phyloP scores from a whole-genome alignment of 1,284 basidiomycete genomes.

The Pseudozyma tsukubaensis region DNA sequence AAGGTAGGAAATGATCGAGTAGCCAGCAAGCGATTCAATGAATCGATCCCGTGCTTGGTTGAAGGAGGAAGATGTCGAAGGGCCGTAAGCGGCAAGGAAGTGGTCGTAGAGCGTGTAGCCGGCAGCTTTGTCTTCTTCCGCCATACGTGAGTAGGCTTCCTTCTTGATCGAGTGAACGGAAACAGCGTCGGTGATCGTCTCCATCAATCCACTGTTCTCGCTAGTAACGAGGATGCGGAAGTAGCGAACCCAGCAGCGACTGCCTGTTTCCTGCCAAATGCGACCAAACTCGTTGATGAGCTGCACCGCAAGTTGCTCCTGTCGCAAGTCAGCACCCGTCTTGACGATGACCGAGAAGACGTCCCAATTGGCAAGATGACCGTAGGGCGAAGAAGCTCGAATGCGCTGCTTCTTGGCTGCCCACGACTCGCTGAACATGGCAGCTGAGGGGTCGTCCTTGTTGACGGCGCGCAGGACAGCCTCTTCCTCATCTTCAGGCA shows the following conservation, averaged over 20 bases:
- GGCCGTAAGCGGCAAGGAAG: constrained; percentile 62
- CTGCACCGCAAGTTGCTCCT: constrained; percentile 97
- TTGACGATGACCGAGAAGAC: constrained; percentile 98
- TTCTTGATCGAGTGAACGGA: constrained; percentile 99
- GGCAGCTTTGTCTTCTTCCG: constrained; percentile 71
- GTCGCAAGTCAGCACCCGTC: constrained; percentile 93
- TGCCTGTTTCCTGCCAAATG: constrained; percentile 83
- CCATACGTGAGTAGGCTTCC: constrained; percentile 89
- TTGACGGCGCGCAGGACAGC: constrained; percentile 91
- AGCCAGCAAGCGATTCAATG: constrained; percentile 88
- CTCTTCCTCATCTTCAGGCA: constrained; percentile 73
- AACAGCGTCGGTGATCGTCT: constrained; percentile 82
- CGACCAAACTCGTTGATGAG: constrained; percentile 90
- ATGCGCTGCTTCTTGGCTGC: constrained; percentile 93
- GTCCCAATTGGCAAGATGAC: constrained; percentile 83
- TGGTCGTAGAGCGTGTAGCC: constrained; percentile 65
- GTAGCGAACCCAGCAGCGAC: constrained; percentile 64
- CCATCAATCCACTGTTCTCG: constrained; percentile 82
- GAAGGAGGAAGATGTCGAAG: constrained; percentile 53
- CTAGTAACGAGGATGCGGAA: constrained; percentile 93
- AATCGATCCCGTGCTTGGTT: constrained; percentile 79
- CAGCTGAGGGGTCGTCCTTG: constrained; percentile 89
- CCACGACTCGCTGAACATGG: constrained; percentile 97
- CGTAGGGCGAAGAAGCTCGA: constrained; percentile 91
- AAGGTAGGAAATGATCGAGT: constrained; percentile 92